These are phyloP conservation scores for Tetracentron sinense DNA, from an alignment of 164 flowering plant species.

Conservation along the genomic window DNA sequence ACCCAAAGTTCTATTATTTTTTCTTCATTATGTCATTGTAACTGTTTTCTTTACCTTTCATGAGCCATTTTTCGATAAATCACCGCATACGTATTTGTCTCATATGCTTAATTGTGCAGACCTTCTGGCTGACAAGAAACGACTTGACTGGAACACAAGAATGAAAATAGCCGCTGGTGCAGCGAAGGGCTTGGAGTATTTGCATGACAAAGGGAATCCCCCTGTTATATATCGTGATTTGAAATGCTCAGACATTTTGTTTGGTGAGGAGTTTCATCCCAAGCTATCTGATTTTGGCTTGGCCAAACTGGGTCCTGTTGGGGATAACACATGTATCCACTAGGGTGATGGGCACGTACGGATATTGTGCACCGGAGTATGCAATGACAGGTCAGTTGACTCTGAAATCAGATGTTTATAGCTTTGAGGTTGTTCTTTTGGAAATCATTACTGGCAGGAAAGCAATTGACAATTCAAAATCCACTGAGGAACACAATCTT, in stretches of 20 bases:
- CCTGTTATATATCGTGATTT: constrained; percentile 65
- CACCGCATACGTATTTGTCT: no score
- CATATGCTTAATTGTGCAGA: constrained; percentile 26
- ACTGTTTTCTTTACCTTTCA: no score
- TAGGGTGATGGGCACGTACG: constrained; percentile 66
- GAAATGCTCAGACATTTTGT: constrained; percentile 54
- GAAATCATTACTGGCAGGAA: constrained; percentile 61
- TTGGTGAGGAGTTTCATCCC: constrained; percentile 49
- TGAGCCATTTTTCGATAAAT: neutral
- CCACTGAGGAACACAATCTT: constrained; percentile 51
- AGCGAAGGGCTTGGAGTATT: constrained; percentile 59
- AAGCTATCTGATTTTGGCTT: constrained; percentile 62
- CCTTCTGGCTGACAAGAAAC: constrained; percentile 40
- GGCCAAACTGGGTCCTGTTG: constrained; percentile 62
- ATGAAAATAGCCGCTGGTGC: constrained; percentile 69
- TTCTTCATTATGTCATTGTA: no score
- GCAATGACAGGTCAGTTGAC: constrained; percentile 64
- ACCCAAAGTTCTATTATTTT: no score
- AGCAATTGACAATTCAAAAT: constrained; percentile 54
- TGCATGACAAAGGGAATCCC: constrained; percentile 58
- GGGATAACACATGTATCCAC: constrained; percentile 63
- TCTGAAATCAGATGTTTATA: constrained; percentile 59
- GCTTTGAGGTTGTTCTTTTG: constrained; percentile 63
- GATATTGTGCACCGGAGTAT: constrained; percentile 67
- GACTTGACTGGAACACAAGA: constrained; percentile 57